Base-by-base conservation (phyloP, 306 rosid species). In the Prunus davidiana region DNA sequence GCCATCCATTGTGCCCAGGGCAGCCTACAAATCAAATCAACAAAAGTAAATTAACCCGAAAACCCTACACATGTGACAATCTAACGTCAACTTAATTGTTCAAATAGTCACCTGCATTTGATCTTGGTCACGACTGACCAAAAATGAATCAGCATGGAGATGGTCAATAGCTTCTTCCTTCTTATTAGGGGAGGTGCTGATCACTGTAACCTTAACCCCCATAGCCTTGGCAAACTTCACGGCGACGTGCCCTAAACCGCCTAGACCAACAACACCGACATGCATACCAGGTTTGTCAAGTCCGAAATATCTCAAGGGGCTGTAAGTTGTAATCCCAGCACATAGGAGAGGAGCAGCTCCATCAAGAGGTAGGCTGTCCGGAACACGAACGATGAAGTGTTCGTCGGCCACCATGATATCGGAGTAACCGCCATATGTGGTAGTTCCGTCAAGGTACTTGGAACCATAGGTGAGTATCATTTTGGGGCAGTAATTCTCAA, bases 281-380 rank as follows among this genome's bases (percentile, higher is more conserved):
- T 81, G 77, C 22, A 82, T 13, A 47, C 81, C 86, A 0, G 90
- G 89, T 47, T 86, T 72, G 52, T 83, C 89, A 0, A 87, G 80
- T 2, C 82, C 91, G 46, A 34, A 87, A 41, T 74, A 62, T 61
- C 75, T 81, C 28, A 85, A 2, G 25, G 91, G 93, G 54, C 93
- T 89, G 43, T 86, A 89, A 12, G 86, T 84, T 2, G 91, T 86
- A 74, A 89, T 80, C 13, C 93, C 89, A 8, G 91, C 86, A 54
- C 93, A 89, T 0, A 89, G 89, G 2, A 89, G 86, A 38, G 93
- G 93, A 58, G 88, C 93, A 32, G 79, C 82, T 62, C 72, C 79
- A 13, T 89, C 87, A 65, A 86, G 89, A 14, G 88, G 80, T 24
- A 87, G 22, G 69, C 50, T 71, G 12, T 83, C 85, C 0, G 93